phyloP scores from a whole-genome alignment of 2,329 filamentous ascomycete genomes.

The Lasiodiplodia hormozganensis region DNA sequence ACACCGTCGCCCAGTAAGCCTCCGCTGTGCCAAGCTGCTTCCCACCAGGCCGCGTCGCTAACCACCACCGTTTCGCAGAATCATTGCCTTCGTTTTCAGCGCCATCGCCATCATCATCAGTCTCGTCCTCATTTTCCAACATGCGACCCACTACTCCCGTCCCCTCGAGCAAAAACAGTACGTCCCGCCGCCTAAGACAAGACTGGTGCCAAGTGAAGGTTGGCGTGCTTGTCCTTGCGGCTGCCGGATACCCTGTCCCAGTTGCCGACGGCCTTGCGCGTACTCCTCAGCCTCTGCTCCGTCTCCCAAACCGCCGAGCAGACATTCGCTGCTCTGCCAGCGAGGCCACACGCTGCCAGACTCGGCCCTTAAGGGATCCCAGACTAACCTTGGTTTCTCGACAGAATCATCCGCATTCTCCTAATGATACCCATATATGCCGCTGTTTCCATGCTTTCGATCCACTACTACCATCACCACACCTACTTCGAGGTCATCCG shows the following conservation, averaged over 20 bases:
- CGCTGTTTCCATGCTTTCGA: conserved; percentile 74
- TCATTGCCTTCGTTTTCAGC: conserved; percentile 61
- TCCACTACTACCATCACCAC: conserved; percentile 76
- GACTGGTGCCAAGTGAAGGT: conserved; percentile 6
- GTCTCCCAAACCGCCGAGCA: neutral
- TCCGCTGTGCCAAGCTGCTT: conserved; percentile 13
- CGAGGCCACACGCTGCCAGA: neutral
- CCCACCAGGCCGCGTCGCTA: neutral
- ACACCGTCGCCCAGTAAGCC: conserved; percentile 27
- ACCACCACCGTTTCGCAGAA: conserved; percentile 9
- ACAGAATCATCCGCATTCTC: conserved; percentile 82
- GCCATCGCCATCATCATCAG: conserved; percentile 59
- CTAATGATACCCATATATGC: conserved; percentile 88
- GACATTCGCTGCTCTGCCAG: neutral
- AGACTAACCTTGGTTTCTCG: neutral
- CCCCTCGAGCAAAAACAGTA: conserved; percentile 67
- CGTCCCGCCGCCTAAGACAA: conserved; percentile 34
- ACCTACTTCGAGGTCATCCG: conserved; percentile 83
- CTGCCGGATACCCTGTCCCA: neutral
- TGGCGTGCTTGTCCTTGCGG: conserved; percentile 2
- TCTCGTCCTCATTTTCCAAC: conserved; percentile 61
- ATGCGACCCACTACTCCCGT: conserved; percentile 66
- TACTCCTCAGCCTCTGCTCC: neutral
- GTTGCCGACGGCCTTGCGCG: neutral
- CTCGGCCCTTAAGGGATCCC: neutral